Conservation (phyloP, 2,329 filamentous ascomycete genomes). For the Diaporthe australafricana region DNA sequence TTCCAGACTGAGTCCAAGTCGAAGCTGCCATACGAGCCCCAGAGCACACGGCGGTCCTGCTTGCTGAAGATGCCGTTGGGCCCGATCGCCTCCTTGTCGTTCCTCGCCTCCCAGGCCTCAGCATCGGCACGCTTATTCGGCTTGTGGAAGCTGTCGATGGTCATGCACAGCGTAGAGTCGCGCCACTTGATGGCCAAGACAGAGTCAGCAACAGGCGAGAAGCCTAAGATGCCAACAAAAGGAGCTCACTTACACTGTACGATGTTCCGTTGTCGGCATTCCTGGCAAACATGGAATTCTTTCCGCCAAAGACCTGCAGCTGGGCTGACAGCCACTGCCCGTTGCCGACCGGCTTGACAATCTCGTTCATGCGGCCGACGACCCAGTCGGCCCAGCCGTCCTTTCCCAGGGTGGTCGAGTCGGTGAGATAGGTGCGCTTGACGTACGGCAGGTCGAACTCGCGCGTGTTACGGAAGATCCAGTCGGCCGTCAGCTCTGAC, state of each 20-base stretch:
- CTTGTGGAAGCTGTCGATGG: constrained; percentile 58
- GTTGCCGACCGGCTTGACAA: constrained; percentile 48
- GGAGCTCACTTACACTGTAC: constrained; percentile 47
- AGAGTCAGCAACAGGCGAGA: neutral
- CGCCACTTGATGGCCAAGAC: constrained; percentile 48
- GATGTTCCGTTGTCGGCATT: constrained; percentile 59
- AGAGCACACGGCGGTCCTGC: constrained; percentile 52
- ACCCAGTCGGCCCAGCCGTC: constrained; percentile 55
- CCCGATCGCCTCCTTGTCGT: constrained; percentile 46
- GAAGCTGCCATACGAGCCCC: constrained; percentile 53
- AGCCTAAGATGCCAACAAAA: neutral
- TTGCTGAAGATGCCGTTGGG: constrained; percentile 49
- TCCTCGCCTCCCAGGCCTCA: constrained; percentile 55
- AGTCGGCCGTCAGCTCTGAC: constrained; percentile 56
- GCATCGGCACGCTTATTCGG: constrained; percentile 48
- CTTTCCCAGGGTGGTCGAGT: constrained; percentile 52
- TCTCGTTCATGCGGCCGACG: constrained; percentile 50
- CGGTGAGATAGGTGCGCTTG: constrained; percentile 59
- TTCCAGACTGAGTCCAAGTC: constrained; percentile 50
- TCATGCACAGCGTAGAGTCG: constrained; percentile 53
- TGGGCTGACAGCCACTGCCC: constrained; percentile 57
- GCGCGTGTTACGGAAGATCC: constrained; percentile 57
- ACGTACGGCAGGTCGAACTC: constrained; percentile 59
- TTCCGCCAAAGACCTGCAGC: constrained; percentile 58
- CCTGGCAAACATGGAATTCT: constrained; percentile 52